These are phyloP conservation scores for Citrullus colocynthis DNA, from an alignment of 306 rosid genomes.

Conservation along the genomic window DNA sequence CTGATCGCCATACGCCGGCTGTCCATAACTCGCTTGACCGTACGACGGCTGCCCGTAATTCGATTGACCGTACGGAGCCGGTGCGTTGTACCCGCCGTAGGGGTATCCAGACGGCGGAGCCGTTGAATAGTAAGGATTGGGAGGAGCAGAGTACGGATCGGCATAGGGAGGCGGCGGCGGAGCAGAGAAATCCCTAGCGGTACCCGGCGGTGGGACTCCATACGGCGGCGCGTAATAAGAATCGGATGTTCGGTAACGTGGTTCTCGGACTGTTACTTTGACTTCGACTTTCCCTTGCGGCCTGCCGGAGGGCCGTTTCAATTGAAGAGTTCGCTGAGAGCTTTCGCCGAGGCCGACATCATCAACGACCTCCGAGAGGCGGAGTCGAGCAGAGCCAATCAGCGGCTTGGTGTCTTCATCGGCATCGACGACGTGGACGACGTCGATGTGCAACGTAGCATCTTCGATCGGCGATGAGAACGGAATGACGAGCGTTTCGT, in stretches of 20 bases:
- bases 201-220: constrained; percentile 40
- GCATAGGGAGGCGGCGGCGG: constrained; percentile 15
- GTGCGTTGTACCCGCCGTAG: constrained; percentile 19
- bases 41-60: constrained; percentile 17
- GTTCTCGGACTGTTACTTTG: constrained; percentile 25
- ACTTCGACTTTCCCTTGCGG: constrained; percentile 72
- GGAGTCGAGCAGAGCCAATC: constrained; percentile 61
- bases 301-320: constrained; percentile 75
- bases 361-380: constrained; percentile 29
- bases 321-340: constrained; percentile 19
- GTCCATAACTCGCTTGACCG: constrained; percentile 25
- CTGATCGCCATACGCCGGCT: constrained; percentile 4
- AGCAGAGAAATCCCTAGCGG: constrained; percentile 21
- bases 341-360: constrained; percentile 41
- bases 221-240: constrained; percentile 38
- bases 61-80: constrained; percentile 26
- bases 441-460: constrained; percentile 38
- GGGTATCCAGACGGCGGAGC: constrained; percentile 23
- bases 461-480: constrained; percentile 41
- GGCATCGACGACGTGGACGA: constrained; percentile 48
- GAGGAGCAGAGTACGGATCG: constrained; percentile 10
- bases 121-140: constrained; percentile 26
- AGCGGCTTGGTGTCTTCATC: constrained; percentile 61
- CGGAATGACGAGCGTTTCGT: constrained; percentile 42
- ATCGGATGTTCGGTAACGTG: constrained; percentile 31